Evolutionary conservation across 345 rosid species (phyloP), one percentile per base, ranked within the genome.

Genomic region (Isatis tinctoria): DNA sequence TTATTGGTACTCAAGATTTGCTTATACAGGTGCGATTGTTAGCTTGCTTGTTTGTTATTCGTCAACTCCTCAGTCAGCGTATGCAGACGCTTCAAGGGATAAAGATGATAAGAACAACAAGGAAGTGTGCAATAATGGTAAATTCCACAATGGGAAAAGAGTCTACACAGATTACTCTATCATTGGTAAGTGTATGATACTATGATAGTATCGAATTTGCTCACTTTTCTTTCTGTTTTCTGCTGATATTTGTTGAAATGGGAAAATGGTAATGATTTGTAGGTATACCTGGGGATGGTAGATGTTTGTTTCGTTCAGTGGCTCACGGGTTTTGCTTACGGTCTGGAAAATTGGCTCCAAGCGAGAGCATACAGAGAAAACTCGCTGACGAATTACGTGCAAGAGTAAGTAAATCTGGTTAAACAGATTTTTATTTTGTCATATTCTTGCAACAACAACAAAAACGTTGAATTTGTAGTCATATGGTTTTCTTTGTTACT

Each of bases 231-330:
- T 27, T 10, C 0, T 14, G 7, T 54, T 27, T 11, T 1, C 0
- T 63, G 41, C 7, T 3, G 35, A 24, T 32, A 32, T 18, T 58
- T 43, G 28, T 35, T 64, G 1, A 49, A 24, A 43, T 3, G 28
- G 28, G 28, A 40, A 17, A 52, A 44, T 56, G 60, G 52, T 48
- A 45, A 37, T 61, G 52, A 18, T 11, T 37, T 8, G 68, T 83
- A 92, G 99, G 97, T 72, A 86, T 95, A 61, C 99, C 97, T 41
- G 97, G 99, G 51, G 97, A 95, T 82, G 99, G 99, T 20, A 83
- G 99, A 60, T 95, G 99, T 66, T 81, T 95, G 87, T 95, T 95
- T 73, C 93, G 99, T 20, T 88, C 99, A 36, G 93, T 95, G 58
- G 90, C 86, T 74, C 97, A 91, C 22, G 99, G 88, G 14, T 89